Evolutionary conservation across 257 asterid species (phyloP), one percentile per base, ranked within the genome.

Genomic region (Eustoma russellianum): DNA sequence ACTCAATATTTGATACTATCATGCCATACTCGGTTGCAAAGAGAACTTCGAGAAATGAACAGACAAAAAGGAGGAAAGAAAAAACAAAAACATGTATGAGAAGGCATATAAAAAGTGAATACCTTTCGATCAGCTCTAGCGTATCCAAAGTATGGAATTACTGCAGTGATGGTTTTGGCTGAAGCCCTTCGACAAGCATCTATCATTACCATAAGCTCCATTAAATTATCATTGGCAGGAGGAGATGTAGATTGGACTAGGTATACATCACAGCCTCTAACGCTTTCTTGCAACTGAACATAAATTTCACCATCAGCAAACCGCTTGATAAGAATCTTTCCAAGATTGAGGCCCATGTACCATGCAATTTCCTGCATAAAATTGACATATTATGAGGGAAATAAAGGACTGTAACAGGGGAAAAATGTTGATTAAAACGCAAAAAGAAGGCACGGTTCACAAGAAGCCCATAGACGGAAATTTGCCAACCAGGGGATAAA

Each of bases 141-240:
- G 79, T 88, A 88, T 67, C 96, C 96, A 60, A 88, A 88, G 72
- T 88, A 88, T 13, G 96, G 96, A 62, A 82, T 79, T 62, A 88
- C 96, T 5, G 94, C 93, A 40, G 96, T 88, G 51, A 88, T 74
- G 56, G 70, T 88, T 74, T 84, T 88, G 12, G 96, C 96, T 17
- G 94, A 88, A 59, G 96, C 96, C 75, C 96, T 81, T 51, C 96
- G 81, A 68, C 96, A 88, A 66, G 96, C 96, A 78, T 88, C 96
- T 50, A 84, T 78, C 96, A 88, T 84, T 61, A 88, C 63, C 75
- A 77, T 69, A 74, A 88, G 96, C 79, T 88, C 96, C 96, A 88
- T 88, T 50, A 88, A 80, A 70, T 88, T 88, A 69, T 88, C 96
- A 71, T 88, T 82, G 40, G 93, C 94, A 4, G 94, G 90, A 61